Evolutionary conservation across 139 green algal species (phyloP).

Genomic region (Chlamydomonas applanata): DNA sequence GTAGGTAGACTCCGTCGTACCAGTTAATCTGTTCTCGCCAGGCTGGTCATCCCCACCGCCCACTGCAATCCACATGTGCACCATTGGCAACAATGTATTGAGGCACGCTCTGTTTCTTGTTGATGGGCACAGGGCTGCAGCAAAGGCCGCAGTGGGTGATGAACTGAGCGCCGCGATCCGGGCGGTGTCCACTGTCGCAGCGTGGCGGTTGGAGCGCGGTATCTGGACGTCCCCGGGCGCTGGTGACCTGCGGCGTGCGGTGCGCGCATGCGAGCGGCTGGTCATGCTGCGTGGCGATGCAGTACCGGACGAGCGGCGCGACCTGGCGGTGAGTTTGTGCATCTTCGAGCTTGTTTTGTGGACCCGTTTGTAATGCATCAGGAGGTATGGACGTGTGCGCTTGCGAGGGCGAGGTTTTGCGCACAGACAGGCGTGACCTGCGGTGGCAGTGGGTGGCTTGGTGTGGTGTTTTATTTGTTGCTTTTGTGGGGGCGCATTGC

Average conservation of each 20-base stretch:
- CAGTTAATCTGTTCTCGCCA: no score
- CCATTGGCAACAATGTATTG: no score
- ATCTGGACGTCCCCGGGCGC: constrained; percentile 63
- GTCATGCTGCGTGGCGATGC: constrained; percentile 58
- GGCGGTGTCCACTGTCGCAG: constrained; percentile 41
- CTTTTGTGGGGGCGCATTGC: no score
- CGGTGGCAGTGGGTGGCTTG: no score
- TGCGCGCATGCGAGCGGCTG: constrained; percentile 65
- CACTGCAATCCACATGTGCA: not conserved
- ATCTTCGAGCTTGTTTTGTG: not conserved
- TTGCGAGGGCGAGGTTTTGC: not conserved
- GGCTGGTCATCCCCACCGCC: not conserved
- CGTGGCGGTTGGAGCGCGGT: constrained; percentile 72
- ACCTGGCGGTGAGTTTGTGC: not conserved
- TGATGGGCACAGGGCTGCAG: constrained; percentile 25
- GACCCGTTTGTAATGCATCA: not conserved
- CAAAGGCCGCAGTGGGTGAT: constrained; percentile 40
- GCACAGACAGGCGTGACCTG: not conserved
- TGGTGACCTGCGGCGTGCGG: constrained; percentile 67
- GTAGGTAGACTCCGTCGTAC: no score
- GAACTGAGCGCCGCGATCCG: constrained; percentile 47
- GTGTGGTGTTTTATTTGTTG: no score
- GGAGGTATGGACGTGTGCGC: not conserved
- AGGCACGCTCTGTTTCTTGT: no score
- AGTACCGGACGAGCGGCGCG: constrained; percentile 37